Conservation (phyloP, 345 rosid species). For the Pugionium cornutum region DNA sequence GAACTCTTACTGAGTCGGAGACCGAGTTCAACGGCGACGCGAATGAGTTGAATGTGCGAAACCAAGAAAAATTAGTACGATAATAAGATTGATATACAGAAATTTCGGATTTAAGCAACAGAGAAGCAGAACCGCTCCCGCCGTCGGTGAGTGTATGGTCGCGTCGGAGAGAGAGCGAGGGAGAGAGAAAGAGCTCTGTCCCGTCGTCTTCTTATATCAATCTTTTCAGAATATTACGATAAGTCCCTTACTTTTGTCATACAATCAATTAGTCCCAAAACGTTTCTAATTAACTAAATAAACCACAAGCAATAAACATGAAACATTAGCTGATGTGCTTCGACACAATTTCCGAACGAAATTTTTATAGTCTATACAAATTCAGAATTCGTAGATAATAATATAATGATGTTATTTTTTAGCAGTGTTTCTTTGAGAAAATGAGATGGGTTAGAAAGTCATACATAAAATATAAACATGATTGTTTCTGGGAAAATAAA, state of each 20-base stretch:
- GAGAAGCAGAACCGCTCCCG: conserved; percentile 4
- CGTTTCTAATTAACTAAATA: background rate
- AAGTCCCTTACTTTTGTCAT: background rate
- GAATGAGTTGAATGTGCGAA: background rate
- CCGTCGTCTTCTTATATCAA: no score
- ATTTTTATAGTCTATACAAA: no score
- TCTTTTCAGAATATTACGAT: background rate
- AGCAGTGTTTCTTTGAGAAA: no score
- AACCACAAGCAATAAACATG: conserved; percentile 4
- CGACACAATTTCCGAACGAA: no score
- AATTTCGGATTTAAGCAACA: background rate
- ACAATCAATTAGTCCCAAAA: background rate
- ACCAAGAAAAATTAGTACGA: background rate
- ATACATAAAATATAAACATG: no score
- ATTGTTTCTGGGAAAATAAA: no score
- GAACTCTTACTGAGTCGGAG: background rate
- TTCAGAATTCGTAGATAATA: no score
- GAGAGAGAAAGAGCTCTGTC: no score
- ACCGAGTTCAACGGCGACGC: background rate
- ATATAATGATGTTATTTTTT: no score
- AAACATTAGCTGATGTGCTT: background rate
- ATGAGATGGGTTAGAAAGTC: no score
- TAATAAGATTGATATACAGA: conserved; percentile 12
- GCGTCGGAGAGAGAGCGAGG: conserved; percentile 21
- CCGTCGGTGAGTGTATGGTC: background rate